These are phyloP conservation scores for Tephrocybe sp. DNA, from an alignment of 768 basidiomycete species.

Conservation along the genomic window DNA sequence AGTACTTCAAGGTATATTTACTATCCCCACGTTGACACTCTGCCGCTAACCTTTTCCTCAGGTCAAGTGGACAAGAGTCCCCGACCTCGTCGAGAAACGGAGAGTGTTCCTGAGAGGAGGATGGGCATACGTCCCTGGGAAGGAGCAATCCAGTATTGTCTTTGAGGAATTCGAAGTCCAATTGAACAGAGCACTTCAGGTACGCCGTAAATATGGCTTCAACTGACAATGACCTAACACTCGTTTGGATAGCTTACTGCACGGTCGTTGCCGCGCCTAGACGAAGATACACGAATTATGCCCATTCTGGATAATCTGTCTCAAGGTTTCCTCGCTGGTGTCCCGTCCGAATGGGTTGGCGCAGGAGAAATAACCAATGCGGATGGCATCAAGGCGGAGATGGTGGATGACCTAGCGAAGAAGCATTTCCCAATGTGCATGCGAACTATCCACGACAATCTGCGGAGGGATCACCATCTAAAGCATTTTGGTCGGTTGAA, in stretches of 20 bases:
- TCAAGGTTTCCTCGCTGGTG: conserved; percentile 89
- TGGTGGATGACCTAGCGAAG: conserved; percentile 84
- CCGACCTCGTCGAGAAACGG: conserved; percentile 84
- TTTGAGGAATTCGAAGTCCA: conserved; percentile 81
- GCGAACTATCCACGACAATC: conserved; percentile 82
- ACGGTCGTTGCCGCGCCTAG: conserved; percentile 83
- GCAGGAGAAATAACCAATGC: conserved; percentile 46
- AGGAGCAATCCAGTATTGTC: conserved; percentile 81
- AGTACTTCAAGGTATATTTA: conserved; percentile 71
- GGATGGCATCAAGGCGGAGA: conserved; percentile 84
- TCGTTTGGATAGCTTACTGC: conserved; percentile 66
- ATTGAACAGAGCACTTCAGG: conserved; percentile 77
- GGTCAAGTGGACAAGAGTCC: conserved; percentile 97
- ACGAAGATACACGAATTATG: conserved; percentile 89
- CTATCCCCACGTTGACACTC: neutral
- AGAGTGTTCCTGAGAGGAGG: conserved; percentile 77
- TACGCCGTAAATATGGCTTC: conserved; percentile 24
- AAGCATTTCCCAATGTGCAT: conserved; percentile 97
- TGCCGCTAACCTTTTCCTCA: conserved; percentile 26
- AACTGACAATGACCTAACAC: neutral
- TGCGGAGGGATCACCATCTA: conserved; percentile 79
- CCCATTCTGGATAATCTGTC: conserved; percentile 92
- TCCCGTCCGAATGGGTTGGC: conserved; percentile 78
- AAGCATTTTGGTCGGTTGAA: conserved; percentile 92
- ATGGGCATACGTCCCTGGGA: conserved; percentile 84